Conservation (phyloP, 805 yeast genomes). For the Candida odintsovae region DNA sequence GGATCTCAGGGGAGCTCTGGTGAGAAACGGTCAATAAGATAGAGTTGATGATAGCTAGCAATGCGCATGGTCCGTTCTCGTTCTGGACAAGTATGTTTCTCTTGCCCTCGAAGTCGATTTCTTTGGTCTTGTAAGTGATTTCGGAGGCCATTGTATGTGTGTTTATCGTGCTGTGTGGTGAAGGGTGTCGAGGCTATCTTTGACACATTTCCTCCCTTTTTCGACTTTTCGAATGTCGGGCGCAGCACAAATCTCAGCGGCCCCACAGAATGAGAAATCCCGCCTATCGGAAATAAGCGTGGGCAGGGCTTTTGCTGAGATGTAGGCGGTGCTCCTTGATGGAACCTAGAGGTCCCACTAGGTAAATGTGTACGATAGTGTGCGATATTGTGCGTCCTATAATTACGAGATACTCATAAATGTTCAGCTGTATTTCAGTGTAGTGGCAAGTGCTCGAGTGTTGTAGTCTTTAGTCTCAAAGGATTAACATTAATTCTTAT, state of each 20-base stretch:
- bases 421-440: no score
- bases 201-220: not conserved
- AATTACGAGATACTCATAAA: no score
- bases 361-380: no score
- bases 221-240: not conserved
- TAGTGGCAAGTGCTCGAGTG: no score
- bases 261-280: not conserved
- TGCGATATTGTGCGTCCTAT: no score
- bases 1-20: constrained; percentile 18
- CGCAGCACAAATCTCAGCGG: no score
- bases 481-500: no score
- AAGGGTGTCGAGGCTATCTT: not conserved
- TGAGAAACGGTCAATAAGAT: constrained; percentile 44
- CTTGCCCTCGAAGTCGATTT: constrained; percentile 17
- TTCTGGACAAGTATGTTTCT: constrained; percentile 66
- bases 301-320: no score
- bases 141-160: not conserved
- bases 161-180: not conserved
- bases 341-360: no score
- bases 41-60: constrained; percentile 71
- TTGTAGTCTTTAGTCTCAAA: no score
- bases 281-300: no score
- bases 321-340: not conserved
- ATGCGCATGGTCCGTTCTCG: constrained; percentile 82
- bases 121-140: constrained; percentile 14